Evolutionary conservation across 345 rosid genomes (phyloP).

Genomic region (Eucalyptus albens): DNA sequence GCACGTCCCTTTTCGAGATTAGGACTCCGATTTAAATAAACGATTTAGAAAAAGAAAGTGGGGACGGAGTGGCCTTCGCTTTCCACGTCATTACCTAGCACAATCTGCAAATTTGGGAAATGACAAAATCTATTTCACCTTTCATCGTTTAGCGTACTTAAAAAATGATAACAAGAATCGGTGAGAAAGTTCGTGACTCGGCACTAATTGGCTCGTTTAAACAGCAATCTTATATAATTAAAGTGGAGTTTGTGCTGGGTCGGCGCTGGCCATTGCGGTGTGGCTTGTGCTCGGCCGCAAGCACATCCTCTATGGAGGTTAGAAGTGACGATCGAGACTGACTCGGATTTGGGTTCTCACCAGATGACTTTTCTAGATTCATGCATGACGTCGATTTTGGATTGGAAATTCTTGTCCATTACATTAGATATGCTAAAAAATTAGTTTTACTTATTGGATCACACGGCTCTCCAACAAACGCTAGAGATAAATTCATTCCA

Average conservation of each 20-base stretch:
- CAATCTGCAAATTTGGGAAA: neutral
- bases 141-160: neutral
- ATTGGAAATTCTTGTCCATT: neutral
- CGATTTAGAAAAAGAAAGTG: neutral
- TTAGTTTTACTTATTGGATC: neutral
- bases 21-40: neutral
- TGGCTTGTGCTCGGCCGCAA: neutral
- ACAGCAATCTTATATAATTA: neutral
- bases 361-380: neutral
- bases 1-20: neutral
- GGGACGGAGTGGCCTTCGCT: neutral
- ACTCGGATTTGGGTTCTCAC: neutral
- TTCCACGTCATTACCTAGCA: neutral
- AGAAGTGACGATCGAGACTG: neutral
- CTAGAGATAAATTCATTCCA: neutral
- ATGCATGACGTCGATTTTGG: neutral
- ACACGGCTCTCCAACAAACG: fast-evolving
- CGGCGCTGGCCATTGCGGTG: neutral
- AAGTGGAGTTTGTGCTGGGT: neutral
- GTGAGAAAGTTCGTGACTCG: neutral
- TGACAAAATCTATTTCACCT: neutral
- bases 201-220: neutral
- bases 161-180: neutral
- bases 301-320: neutral
- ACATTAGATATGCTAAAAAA: neutral